Conservation (phyloP, 2,329 filamentous ascomycete genomes). For the Monosporascus sp. region DNA sequence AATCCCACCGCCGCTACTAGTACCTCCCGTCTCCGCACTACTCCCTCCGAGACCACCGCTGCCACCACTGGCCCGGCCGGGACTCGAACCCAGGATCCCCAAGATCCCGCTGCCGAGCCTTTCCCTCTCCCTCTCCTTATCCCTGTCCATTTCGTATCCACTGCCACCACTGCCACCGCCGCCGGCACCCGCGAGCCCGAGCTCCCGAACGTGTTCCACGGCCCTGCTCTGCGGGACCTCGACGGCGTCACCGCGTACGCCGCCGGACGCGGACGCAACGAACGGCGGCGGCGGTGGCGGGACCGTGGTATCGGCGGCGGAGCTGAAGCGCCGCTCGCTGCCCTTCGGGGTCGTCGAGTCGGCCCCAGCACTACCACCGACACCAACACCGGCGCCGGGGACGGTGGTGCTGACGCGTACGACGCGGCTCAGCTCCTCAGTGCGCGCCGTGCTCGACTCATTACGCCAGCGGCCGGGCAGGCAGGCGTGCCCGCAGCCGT, state of each 20-base stretch:
- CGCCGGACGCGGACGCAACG: constrained; percentile 1
- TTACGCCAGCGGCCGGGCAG: constrained; percentile 51
- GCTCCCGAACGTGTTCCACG: constrained; percentile 54
- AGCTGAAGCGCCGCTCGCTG: constrained; percentile 9
- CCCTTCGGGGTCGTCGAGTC: constrained; percentile 9
- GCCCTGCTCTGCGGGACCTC: constrained; percentile 55
- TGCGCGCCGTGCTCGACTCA: constrained; percentile 37
- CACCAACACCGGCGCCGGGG: neutral
- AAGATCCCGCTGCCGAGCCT: constrained; percentile 31
- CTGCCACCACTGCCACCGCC: constrained; percentile 4
- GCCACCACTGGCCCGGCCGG: constrained; percentile 23
- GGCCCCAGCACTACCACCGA: neutral
- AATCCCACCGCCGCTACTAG: constrained; percentile 6
- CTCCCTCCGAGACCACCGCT: constrained; percentile 1
- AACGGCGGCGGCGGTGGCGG: constrained; percentile 6
- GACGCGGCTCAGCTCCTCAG: constrained; percentile 47
- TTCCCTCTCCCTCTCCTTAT: constrained; percentile 15
- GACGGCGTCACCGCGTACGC: constrained; percentile 42
- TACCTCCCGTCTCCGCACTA: constrained; percentile 20
- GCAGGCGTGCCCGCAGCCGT: constrained; percentile 60
- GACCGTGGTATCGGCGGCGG: constrained; percentile 7
- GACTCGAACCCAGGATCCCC: constrained; percentile 48
- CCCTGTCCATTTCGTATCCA: constrained; percentile 8
- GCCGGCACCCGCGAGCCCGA: constrained; percentile 31
- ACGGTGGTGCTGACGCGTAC: constrained; percentile 22